Evolutionary conservation across 1,284 basidiomycete species (phyloP), one percentile per base, ranked within the genome.

Genomic region (Trametes pubescens): DNA sequence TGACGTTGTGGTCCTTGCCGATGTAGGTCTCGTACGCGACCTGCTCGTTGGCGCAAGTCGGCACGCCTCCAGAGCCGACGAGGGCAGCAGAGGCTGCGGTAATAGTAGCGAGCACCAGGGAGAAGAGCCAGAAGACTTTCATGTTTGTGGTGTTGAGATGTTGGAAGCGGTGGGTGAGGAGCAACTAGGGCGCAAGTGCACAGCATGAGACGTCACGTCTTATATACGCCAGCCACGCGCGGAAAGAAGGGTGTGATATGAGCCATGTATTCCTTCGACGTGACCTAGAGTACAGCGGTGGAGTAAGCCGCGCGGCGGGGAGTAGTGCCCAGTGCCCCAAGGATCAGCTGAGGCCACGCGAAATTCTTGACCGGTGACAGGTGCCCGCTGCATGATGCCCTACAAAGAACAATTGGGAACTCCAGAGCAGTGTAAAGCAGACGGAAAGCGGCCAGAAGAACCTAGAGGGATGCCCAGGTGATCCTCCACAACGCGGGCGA

Each of bases 1-100:
- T 73, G 44, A 82, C 80, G 56, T 81, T 75, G 51, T 74, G 73
- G 67, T 78, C 73, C 62, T 72, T 61, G 37, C 80, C 79, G 52
- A 80, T 77, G 69, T 72, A 76, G 3, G 65, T 68, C 57, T 72
- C 66, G n/a, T 68, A 70, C 51, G 76, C 66, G 49, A 71, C 60
- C n/a, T 64, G 44, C 65, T 69, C 64, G 53, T 65, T 59, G 37
- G 63, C 55, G 55, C 72, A 70, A 18, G 64, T 34, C 29, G 56
- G 40, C 26, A 54, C 29, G 22, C 62, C 47, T 3, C 52, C 48
- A 4, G 59, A 59, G 24, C 38, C 64, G 35, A 67, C 29, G 58
- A 69, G 46, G 26, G 53, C 51, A 22, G 71, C 67, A 56, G 64
- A 57, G 13, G 57, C 56, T 16, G 61, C 35, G 16, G 64, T 60